Percentiles rank a stretch among this genome's conserved stretches.
Evolutionary conservation across 306 rosid genomes (phyloP).

Genomic region (Alnus rubra): DNA sequence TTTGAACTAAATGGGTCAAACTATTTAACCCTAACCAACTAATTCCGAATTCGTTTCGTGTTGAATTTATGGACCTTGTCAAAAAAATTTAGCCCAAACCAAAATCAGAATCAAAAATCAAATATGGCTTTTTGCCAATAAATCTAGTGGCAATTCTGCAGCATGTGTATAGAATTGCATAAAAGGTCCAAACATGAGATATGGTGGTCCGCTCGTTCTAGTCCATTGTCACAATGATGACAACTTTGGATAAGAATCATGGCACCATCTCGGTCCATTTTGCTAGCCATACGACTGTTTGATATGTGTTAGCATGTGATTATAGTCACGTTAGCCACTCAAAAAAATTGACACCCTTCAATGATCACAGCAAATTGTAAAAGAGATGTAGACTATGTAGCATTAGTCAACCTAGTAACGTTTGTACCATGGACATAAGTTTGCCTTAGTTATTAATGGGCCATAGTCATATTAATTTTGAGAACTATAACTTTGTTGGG

Average conservation of each 20-base stretch:
- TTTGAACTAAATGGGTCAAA: no score
- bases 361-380: no score
- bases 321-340: no score
- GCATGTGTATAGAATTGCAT: conserved; percentile 2
- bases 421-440: not conserved
- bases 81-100: not conserved
- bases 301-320: no score
- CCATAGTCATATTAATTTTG: not conserved
- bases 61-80: no score
- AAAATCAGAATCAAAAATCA: not conserved
- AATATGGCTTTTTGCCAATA: conserved; percentile 15
- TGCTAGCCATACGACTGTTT: not conserved
- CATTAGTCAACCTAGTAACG: no score
- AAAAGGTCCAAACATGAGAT: no score
- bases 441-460: not conserved
- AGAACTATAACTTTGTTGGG: not conserved
- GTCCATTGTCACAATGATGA: conserved; percentile 47
- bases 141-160: conserved; percentile 31
- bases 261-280: not conserved
- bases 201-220: conserved; percentile 26
- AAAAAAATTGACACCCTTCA: no score
- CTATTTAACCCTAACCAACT: no score
- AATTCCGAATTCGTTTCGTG: no score
- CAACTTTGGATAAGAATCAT: conserved; percentile 5
- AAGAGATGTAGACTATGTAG: no score